Evolutionary conservation across 2,329 filamentous ascomycete species (phyloP).

Genomic region (Capronia coronata): DNA sequence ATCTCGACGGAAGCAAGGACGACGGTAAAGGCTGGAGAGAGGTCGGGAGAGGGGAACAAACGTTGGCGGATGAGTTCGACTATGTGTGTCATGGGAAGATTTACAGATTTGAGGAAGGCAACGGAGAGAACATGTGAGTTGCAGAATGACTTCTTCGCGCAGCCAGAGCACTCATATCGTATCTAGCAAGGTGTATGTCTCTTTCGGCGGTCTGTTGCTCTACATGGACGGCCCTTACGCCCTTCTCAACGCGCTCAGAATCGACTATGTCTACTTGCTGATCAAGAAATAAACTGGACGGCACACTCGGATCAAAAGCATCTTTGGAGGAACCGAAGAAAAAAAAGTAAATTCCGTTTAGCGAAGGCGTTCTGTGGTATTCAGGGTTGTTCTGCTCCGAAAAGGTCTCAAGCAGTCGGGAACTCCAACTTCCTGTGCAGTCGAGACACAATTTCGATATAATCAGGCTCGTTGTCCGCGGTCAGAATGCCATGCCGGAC

Average conservation of each 20-base stretch:
- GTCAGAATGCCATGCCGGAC: conserved; percentile 76
- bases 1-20: conserved; percentile 76
- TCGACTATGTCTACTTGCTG: conserved; percentile 89
- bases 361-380: conserved; percentile 18
- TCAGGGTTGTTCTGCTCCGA: conserved; percentile 1
- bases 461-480: conserved; percentile 68
- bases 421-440: conserved; percentile 77
- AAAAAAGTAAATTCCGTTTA: conserved; percentile 14
- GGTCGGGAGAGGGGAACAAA: conserved; percentile 50
- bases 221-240: conserved; percentile 90
- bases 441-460: conserved; percentile 65
- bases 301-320: not conserved
- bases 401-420: conserved; percentile 51
- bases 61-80: conserved; percentile 48
- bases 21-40: conserved; percentile 74
- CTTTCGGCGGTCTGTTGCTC: conserved; percentile 86
- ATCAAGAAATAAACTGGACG: conserved; percentile 67
- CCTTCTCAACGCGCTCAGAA: conserved; percentile 83
- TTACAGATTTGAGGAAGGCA: conserved; percentile 49
- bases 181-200: conserved; percentile 80
- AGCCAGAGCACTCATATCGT: conserved; percentile 29
- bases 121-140: conserved; percentile 78
- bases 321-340: not conserved
- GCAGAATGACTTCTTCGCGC: not conserved
- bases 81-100: conserved; percentile 49